A percentile compares a stretch with the other conserved stretches of the same genome.
These are phyloP conservation scores for Sedum album DNA, from an alignment of 164 flowering plant species.

Conservation along the genomic window DNA sequence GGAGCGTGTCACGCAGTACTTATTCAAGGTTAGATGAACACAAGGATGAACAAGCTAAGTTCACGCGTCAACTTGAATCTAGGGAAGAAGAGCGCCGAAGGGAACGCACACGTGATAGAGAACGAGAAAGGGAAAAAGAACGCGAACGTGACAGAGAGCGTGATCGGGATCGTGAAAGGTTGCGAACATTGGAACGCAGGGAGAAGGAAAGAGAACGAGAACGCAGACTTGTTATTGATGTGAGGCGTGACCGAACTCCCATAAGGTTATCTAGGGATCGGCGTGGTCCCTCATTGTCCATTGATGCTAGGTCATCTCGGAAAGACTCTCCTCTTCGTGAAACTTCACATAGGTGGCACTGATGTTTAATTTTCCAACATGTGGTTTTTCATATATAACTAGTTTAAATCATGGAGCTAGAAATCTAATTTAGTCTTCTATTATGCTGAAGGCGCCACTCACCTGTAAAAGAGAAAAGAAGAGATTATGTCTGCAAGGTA, in stretches of 20 bases:
- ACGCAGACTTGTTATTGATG: constrained; percentile 51
- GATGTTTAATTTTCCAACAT: constrained; percentile 46
- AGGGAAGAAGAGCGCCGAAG: constrained; percentile 78
- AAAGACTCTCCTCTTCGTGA: constrained; percentile 68
- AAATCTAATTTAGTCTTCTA: constrained; percentile 78
- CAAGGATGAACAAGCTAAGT: constrained; percentile 57
- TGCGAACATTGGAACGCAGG: constrained; percentile 35
- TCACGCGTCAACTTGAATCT: constrained; percentile 58
- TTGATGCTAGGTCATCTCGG: constrained; percentile 42
- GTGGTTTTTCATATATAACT: constrained; percentile 46
- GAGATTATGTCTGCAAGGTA: constrained; percentile 99
- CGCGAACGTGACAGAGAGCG: constrained; percentile 24
- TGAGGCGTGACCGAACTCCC: constrained; percentile 67
- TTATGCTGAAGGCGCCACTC: constrained; percentile 94
- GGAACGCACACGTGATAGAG: constrained; percentile 55
- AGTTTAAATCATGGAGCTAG: constrained; percentile 39
- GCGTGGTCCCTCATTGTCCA: constrained; percentile 45
- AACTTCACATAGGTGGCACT: constrained; percentile 82
- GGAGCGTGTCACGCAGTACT: constrained; percentile 41
- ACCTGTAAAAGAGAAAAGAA: constrained; percentile 88
- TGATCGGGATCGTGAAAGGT: constrained; percentile 45
- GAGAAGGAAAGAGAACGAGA: constrained; percentile 55
- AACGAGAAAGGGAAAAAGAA: constrained; percentile 55
- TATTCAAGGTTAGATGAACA: constrained; percentile 54
- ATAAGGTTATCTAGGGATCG: constrained; percentile 56